Conservation (phyloP, 441 rosid genomes). For the Daphne laureola region DNA sequence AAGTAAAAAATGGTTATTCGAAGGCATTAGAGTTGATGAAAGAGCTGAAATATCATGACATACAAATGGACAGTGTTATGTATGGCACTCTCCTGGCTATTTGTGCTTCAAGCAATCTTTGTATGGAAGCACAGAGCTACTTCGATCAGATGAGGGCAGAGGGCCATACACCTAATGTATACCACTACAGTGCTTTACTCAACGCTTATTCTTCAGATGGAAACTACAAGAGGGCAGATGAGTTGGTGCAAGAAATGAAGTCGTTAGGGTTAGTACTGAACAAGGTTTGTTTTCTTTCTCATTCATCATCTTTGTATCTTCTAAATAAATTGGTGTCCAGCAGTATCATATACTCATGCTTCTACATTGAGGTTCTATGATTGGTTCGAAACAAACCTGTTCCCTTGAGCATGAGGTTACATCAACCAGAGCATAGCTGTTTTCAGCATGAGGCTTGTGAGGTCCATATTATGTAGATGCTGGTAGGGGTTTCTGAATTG, state of each 20-base stretch:
- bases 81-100: conserved; percentile 82
- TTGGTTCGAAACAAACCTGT: background rate
- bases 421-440: background rate
- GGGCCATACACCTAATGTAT: conserved; percentile 62
- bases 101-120: conserved; percentile 75
- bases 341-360: no score
- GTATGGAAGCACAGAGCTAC: conserved; percentile 65
- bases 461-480: background rate
- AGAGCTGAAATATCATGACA: conserved; percentile 41
- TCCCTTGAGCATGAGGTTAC: background rate
- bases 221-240: conserved; percentile 69
- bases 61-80: conserved; percentile 71
- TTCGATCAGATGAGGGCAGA: conserved; percentile 73
- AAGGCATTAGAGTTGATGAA: conserved; percentile 66
- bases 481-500: no score
- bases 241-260: conserved; percentile 68
- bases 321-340: background rate
- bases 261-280: conserved; percentile 73
- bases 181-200: conserved; percentile 80
- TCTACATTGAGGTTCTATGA: background rate
- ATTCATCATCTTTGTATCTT: conserved; percentile 10
- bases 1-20: conserved; percentile 53
- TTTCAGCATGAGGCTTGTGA: background rate
- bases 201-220: conserved; percentile 77
- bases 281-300: conserved; percentile 52